Percentiles rank a stretch among this genome's conserved stretches.
phyloP scores from a whole-genome alignment of 2,329 filamentous ascomycete genomes.

The Trichoderma breve region DNA sequence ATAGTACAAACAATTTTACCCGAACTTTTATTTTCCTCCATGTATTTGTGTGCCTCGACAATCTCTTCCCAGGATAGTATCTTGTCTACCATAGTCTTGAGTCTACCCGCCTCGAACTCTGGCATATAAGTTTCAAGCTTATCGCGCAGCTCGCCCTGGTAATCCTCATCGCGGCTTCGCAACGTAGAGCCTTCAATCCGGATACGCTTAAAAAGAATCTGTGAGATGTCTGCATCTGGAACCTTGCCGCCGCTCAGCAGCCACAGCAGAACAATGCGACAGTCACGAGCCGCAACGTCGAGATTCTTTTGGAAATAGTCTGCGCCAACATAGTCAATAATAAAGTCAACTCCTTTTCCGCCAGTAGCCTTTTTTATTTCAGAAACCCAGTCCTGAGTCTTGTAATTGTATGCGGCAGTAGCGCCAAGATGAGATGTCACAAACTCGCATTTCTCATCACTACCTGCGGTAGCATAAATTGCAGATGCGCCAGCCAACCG shows the following conservation, averaged over 20 bases:
- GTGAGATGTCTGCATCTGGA: neutral
- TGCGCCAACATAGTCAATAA: neutral
- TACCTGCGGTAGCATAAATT: neutral
- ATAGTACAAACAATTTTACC: neutral
- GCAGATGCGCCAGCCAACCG: neutral
- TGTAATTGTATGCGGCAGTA: neutral
- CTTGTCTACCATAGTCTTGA: neutral
- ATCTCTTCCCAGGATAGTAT: neutral
- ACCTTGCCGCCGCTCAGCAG: neutral
- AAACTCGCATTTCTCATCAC: neutral
- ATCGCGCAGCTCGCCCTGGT: neutral
- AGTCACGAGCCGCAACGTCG: neutral
- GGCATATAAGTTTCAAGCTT: neutral
- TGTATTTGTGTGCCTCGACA: neutral
- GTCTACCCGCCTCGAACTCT: neutral
- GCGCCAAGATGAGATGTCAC: neutral
- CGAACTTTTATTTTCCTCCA: neutral
- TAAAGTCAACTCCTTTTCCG: neutral
- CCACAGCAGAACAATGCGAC: neutral
- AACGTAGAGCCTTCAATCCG: neutral
- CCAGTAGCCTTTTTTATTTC: neutral
- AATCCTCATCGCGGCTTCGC: neutral
- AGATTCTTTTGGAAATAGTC: neutral
- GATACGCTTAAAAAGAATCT: neutral
- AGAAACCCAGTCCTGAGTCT: neutral